phyloP scores from a whole-genome alignment of 2,329 filamentous ascomycete species.

The Helotiales sp. region DNA sequence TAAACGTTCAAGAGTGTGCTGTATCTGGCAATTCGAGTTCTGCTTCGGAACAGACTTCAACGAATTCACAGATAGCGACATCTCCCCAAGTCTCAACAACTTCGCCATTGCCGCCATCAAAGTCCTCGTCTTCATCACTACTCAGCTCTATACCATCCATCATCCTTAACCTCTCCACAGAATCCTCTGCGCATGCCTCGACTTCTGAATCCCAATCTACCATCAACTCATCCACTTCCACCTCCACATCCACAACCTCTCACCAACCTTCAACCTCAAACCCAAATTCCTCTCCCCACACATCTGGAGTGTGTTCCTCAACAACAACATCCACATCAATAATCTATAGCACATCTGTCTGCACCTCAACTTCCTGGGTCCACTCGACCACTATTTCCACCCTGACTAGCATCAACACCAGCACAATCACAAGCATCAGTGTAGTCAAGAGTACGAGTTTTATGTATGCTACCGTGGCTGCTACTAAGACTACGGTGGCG shows the following conservation, averaged over 20 bases:
- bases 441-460: not conserved
- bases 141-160: not conserved
- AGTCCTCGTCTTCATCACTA: not conserved
- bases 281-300: not conserved
- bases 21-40: not conserved
- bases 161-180: not conserved
- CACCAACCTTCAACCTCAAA: not conserved
- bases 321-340: not conserved
- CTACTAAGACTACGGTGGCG: too few relatives aligned
- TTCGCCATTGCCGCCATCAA: not conserved
- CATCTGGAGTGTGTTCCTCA: not conserved
- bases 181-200: too few relatives aligned
- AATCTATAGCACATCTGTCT: not conserved
- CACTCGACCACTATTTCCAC: not conserved
- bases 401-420: not conserved
- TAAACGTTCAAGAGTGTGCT: not conserved
- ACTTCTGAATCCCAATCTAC: too few relatives aligned
- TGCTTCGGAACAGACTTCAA: not conserved
- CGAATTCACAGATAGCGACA: not conserved
- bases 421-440: not conserved
- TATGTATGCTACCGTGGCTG: not conserved
- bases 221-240: not conserved
- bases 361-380: not conserved
- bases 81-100: not conserved
- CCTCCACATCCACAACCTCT: not conserved